A percentile compares a stretch with the other conserved stretches of the same genome.
These are phyloP conservation scores for Cornus suecica DNA, from an alignment of 148 eudicot genomes.

Conservation along the genomic window DNA sequence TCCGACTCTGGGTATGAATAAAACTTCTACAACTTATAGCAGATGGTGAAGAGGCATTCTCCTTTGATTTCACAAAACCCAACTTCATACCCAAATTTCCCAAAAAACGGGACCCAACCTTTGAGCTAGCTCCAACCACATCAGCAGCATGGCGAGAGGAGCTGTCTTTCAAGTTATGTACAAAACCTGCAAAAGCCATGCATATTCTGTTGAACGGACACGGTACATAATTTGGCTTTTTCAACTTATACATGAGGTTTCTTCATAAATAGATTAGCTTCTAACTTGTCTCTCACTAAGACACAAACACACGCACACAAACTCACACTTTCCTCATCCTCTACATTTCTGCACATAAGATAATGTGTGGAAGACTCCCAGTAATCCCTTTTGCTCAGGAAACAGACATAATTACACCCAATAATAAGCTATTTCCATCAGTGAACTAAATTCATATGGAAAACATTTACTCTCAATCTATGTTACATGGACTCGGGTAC, in stretches of 20 bases:
- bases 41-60: constrained; percentile 11
- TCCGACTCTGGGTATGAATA: constrained; percentile 52
- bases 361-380: too few species aligned
- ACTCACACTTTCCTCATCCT: too few species aligned
- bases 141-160: constrained; percentile 11
- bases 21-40: constrained; percentile 26
- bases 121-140: neutral
- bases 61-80: constrained; percentile 8
- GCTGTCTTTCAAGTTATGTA: neutral
- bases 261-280: too few species aligned
- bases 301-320: too few species aligned
- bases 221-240: neutral
- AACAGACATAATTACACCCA: too few species aligned
- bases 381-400: too few species aligned
- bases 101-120: constrained; percentile 10
- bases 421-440: too few species aligned
- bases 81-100: constrained; percentile 20
- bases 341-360: too few species aligned
- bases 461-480: too few species aligned
- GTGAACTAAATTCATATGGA: too few species aligned
- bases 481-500: too few species aligned
- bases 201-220: neutral
- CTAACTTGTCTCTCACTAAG: too few species aligned
- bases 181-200: constrained; percentile 23
- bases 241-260: neutral